Percentiles rank a stretch among this genome's conserved stretches.
These are phyloP conservation scores for Spathaspora sp. DNA, from an alignment of 1,139 yeast genomes.

Conservation along the genomic window DNA sequence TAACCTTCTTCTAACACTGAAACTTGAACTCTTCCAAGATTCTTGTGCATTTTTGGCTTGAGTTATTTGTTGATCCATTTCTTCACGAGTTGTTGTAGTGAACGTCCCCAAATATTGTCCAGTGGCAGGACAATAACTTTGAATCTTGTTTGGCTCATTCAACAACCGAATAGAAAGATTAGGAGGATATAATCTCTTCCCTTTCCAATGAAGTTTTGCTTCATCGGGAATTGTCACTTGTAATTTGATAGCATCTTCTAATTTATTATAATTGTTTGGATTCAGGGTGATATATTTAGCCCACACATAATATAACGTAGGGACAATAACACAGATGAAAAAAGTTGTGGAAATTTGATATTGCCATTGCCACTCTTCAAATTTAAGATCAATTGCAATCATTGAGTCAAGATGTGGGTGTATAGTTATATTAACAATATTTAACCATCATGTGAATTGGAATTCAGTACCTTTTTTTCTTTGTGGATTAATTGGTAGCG, in stretches of 20 bases:
- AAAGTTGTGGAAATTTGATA: constrained; percentile 49
- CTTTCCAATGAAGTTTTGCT: constrained; percentile 92
- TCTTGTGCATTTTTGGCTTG: constrained; percentile 60
- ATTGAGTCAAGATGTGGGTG: constrained; percentile 19
- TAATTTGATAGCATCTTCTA: constrained; percentile 50
- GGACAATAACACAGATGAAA: constrained; percentile 41
- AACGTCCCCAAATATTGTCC: constrained; percentile 82
- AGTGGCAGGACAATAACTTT: constrained; percentile 93
- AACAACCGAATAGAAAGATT: constrained; percentile 48
- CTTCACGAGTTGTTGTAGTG: constrained; percentile 58
- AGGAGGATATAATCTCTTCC: constrained; percentile 67
- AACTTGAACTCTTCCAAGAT: constrained; percentile 55
- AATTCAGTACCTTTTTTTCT: neutral
- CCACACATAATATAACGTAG: constrained; percentile 37
- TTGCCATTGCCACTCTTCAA: constrained; percentile 48
- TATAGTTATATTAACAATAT: neutral
- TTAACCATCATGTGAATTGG: neutral
- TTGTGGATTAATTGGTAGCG: neutral
- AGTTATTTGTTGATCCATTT: constrained; percentile 64
- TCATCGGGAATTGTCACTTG: constrained; percentile 71
- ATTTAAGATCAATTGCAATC: constrained; percentile 47
- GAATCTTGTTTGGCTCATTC: constrained; percentile 66
- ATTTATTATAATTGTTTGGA: constrained; percentile 44
- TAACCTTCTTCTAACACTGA: constrained; percentile 66
- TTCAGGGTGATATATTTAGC: constrained; percentile 37